Base-by-base conservation (phyloP, 1,139 yeast genomes). In the Candida glucosophila region DNA sequence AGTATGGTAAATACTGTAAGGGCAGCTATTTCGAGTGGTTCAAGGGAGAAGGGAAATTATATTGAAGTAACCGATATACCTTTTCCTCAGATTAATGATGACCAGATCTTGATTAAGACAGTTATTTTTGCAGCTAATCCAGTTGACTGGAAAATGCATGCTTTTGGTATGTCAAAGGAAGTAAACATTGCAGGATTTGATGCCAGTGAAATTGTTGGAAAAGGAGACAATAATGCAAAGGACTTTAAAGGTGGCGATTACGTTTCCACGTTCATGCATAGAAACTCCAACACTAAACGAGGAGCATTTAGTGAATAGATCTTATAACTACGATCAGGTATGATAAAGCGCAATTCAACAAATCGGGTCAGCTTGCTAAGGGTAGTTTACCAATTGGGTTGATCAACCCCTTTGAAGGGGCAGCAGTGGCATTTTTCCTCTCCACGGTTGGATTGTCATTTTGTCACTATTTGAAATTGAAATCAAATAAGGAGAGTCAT, bases 71-170 rank as follows among this genome's bases (percentile, higher is more conserved):
- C 34, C 8, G 43, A 48, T 2, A 48, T 58, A 4, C 54, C 62
- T 2, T 35, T 57, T 9, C 72, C 73, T 15, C 40, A 49, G 15
- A 43, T 67, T 19, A 40, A 43, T 4, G 58, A 56, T 14, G 58
- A 62, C 25, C 61, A 62, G 37, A 41, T 78, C 7, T 48, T 79
- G 20, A 47, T 81, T 33, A 69, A 73, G 45, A 59, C 75, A 5
- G 53, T 54, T 21, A 78, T 88, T 2, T 65, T 51, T 27, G 86
- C 85, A 4, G 61, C 68, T 21, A 81, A 81, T 44, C 92, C 92
- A 23, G 73, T 82, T 9, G 92, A 81, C 45, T 78, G 80, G 79
- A 77, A 77, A 41, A 80, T 76, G 37, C 43, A 65, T 20, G 58
- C 41, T 17, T 31, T 40, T 4, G 29, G 27, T 10, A 11, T 25